A percentile compares a stretch with the other conserved stretches of the same genome.
Conservation (phyloP, 192 early-diverging fungal species). For the Chytriomyces sp. region DNA sequence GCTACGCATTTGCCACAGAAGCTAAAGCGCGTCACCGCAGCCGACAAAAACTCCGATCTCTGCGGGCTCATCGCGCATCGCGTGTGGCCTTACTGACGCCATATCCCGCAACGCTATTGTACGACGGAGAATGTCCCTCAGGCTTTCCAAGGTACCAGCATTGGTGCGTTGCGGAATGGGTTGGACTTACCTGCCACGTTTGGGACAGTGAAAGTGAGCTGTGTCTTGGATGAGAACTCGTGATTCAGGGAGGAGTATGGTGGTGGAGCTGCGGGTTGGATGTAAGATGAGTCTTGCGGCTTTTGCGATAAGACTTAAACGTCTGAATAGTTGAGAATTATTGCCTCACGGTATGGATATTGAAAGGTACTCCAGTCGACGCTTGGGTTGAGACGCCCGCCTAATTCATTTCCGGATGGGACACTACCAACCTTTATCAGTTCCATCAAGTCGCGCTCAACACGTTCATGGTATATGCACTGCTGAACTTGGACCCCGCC, state of each 20-base stretch:
- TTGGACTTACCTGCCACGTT: background rate
- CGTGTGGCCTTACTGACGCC: background rate
- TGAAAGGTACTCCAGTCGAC: background rate
- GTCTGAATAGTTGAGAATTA: background rate
- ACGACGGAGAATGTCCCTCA: background rate
- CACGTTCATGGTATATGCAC: constrained; percentile 9
- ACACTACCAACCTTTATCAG: constrained; percentile 21
- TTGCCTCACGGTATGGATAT: background rate
- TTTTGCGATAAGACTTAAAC: background rate
- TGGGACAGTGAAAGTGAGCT: background rate
- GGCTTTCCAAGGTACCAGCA: background rate
- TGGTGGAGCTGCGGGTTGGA: background rate
- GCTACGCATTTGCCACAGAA: no score
- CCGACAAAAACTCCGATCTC: no score
- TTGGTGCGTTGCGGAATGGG: background rate
- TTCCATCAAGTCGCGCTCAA: constrained; percentile 20
- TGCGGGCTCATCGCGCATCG: no score
- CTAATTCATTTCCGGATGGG: constrained; percentile 16
- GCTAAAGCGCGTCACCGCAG: no score
- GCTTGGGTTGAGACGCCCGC: constrained; percentile 3
- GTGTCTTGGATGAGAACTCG: background rate
- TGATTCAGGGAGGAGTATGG: background rate
- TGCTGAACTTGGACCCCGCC: background rate
- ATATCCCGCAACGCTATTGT: constrained; percentile 9
- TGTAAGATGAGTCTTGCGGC: background rate